Evolutionary conservation across 306 rosid species (phyloP).

Genomic region (Canavalia gladiata): DNA sequence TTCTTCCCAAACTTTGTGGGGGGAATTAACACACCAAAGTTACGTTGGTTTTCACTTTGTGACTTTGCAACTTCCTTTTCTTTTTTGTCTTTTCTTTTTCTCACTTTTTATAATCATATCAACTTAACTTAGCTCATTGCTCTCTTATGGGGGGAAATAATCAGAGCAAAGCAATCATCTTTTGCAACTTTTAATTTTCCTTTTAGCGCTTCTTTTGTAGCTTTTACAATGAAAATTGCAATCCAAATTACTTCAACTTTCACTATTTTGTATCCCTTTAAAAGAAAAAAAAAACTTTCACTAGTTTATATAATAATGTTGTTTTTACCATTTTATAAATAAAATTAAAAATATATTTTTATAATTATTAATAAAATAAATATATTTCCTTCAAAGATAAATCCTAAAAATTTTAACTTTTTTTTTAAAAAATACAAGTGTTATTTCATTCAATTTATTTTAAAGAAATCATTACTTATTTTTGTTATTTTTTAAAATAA

Average conservation of each 20-base stretch:
- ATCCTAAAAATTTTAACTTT: background rate
- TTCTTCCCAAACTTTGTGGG: constrained; percentile 35
- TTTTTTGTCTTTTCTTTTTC: background rate
- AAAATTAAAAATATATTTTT: background rate
- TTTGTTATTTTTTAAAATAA: too few relatives aligned
- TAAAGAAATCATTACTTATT: too few relatives aligned
- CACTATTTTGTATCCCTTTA: background rate
- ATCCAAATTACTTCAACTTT: background rate
- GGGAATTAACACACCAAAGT: constrained; percentile 13
- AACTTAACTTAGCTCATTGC: background rate
- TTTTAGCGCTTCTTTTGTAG: background rate
- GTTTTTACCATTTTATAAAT: background rate
- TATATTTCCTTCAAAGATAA: background rate
- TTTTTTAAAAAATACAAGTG: background rate
- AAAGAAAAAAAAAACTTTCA: too few relatives aligned
- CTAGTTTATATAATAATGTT: background rate
- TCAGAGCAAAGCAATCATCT: constrained; percentile 22
- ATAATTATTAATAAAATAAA: background rate
- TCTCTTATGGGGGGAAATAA: background rate
- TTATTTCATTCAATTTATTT: too few relatives aligned
- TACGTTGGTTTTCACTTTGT: constrained; percentile 5
- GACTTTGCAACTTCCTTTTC: background rate
- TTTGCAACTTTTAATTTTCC: background rate
- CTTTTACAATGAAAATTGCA: background rate
- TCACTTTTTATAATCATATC: background rate